Base-by-base conservation (phyloP, 2,329 filamentous ascomycete species). In the Ophiognomonia clavigignenti-juglandacearum region DNA sequence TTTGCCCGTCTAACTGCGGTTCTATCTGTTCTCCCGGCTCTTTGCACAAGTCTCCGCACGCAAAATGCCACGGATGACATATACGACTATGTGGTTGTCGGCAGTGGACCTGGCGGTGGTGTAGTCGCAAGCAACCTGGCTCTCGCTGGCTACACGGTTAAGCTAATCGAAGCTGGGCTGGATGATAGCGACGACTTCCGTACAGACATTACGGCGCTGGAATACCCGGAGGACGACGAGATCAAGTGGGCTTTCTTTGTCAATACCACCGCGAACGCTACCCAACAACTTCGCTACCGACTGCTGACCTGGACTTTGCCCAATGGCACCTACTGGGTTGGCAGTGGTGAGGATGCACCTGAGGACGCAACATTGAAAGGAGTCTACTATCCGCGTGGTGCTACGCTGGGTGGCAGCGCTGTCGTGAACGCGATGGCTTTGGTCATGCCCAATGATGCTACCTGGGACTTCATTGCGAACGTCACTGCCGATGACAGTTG, bases 81-180 rank as follows among this genome's bases (percentile, higher is more conserved):
- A 18, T 77, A 77, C 55, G 74, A 77, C 47, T 78, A 76, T 60
- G 64, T 77, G 20, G 64, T 78, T 14, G 71, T 77, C 23, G 74
- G 74, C 9, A 74, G 71, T 20, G 73, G 73, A 18, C 63, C 73
- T 16, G 73, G 73, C 26, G 73, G 73, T 43, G 71, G 66, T 29
- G 72, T 73, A 31, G 55, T 75, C 8, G 71, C 74, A 26, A 67
- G 70, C 31, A 64, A 73, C 40, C 66, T 78, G 39, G 74, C 74
- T 9, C 63, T 71, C 31, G 71, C 70, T 27, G 74, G 74, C 38
- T 66, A 71, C 60, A 73, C 67, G 52, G 72, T 73, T 4, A 64
- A 77, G 22, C 64, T 78, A 4, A 67, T 78, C 26, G 74, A 78
- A 53, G 74, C 73, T 19, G 74, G 73, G 45, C n/a, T n/a, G n/a